Conservation (phyloP, 768 basidiomycete genomes). For the Boletus coccyginus region DNA sequence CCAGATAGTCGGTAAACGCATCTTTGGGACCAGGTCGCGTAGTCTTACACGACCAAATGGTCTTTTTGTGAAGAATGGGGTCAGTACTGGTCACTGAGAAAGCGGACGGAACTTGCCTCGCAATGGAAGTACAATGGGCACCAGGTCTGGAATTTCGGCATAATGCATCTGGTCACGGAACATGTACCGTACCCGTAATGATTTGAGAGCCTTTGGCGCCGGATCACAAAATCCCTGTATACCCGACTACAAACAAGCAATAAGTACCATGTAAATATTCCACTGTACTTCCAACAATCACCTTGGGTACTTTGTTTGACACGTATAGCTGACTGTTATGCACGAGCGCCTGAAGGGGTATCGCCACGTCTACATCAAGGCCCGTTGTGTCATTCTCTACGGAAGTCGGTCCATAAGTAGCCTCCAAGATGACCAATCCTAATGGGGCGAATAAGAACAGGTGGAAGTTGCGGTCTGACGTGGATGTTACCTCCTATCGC, state of each 20-base stretch:
- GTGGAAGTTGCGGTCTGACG: not conserved
- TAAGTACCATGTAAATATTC: conserved; percentile 2
- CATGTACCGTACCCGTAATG: conserved; percentile 67
- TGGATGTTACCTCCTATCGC: conserved; percentile 57
- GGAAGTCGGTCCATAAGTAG: conserved; percentile 63
- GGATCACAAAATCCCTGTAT: conserved; percentile 91
- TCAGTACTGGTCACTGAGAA: conserved; percentile 2
- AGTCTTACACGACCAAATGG: conserved; percentile 27
- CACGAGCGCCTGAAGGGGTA: conserved; percentile 80
- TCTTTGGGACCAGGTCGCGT: not conserved
- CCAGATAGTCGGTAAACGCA: conserved; percentile 2
- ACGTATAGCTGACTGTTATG: conserved; percentile 76
- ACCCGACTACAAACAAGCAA: conserved; percentile 44
- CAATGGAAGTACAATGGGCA: conserved; percentile 70
- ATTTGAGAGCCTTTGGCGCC: conserved; percentile 68
- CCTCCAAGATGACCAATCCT: conserved; percentile 79
- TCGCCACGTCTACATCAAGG: conserved; percentile 71
- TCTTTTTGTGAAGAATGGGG: conserved; percentile 17
- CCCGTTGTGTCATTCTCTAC: conserved; percentile 49
- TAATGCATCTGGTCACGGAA: conserved; percentile 76
- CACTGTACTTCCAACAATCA: conserved; percentile 23
- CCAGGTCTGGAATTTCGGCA: conserved; percentile 71
- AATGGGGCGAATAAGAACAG: conserved; percentile 16
- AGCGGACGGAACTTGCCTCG: conserved; percentile 50
- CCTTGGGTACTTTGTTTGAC: conserved; percentile 74